Evolutionary conservation across 805 yeast genomes (phyloP), one percentile per base, ranked within the genome.

Genomic region (Zygosaccharomyces rouxii): DNA sequence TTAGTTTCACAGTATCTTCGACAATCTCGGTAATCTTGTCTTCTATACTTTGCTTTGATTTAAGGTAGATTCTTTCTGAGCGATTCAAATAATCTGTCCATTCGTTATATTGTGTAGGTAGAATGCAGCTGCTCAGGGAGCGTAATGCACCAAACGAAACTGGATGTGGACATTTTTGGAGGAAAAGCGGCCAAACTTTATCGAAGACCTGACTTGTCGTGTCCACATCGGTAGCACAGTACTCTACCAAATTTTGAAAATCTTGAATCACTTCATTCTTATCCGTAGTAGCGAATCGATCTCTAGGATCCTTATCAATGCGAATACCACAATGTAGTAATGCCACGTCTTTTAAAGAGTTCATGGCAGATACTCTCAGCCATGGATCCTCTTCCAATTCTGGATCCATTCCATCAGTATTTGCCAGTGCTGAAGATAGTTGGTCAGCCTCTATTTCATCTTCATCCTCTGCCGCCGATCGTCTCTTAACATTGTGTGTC

Each of bases 81-180:
- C 68, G 73, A 5, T 74, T 66, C n/a, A 90, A 68, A 59, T 89
- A 94, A 2, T 75, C 63, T 11, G 80, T 72, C 99, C 99, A 94
- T 11, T 69, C 58, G 11, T 76, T 66, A 18, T 62, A 64, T 14
- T 85, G 79, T 0, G 95, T 84, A 1, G 99, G 96, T 35, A 95
- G 68, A 42, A 90, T 79, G 39, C 86, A 78, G 18, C 84, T 75
- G 7, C 89, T 82, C 59, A 94, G 71, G 48, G 80, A 83, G 55
- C 84, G 74, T 39, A 94, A 70, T 2, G 96, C 97, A 0, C 94
- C 90, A 70, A 90, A 85, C 13, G 95, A 86, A 2, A 92, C 95
- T 0, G 99, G 97, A 66, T 94, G 99, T 0, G 99, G 96, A 38
- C 90, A 81, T 44, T 80, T 76, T 28, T 71, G 58, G 23, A 77